Base-by-base conservation (phyloP, 2,329 filamentous ascomycete genomes). In the Cercospora sp. region DNA sequence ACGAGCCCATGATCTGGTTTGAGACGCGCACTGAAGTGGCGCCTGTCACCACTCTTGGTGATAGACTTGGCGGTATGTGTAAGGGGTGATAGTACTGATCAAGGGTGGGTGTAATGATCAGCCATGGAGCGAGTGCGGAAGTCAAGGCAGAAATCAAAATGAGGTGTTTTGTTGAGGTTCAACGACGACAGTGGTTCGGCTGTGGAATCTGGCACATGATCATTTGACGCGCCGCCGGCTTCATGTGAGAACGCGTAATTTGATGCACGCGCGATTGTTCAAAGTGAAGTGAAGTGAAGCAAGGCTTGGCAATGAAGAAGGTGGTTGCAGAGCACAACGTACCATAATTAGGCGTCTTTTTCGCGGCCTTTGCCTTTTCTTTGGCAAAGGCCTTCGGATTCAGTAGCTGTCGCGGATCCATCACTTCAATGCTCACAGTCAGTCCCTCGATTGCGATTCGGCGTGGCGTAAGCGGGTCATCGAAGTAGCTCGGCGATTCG, bases 311-410 rank as follows among this genome's bases (percentile, higher is more conserved):
- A 23, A 55, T n/a, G 53, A 48, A 23, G 28, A 16, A 23, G 18
- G 55, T n/a, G 57, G 57, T 51, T 63, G 16, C 30, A 31, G n/a
- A 18, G 31, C 28, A 36, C 26, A n/a, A 77, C 75, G 55, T 72
- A 78, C 76, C 75, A 70, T 75, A 70, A 42, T 74, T 74, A 26
- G 72, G 72, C 23, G 67, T 51, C 53, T 70, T 72, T 66, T 73
- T 75, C 20, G 60, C 64, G 70, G 59, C 75, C 63, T 76, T 74
- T n/a, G 69, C 74, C 59, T 78, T 74, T 60, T 73, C 70, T 69
- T 80, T 80, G 2, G 75, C 76, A 63, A 75, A 78, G 3, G 75
- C 78, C 66, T 78, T 80, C 6, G 79, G 79, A 66, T 81, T 78
- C 6, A 81, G 72, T 13, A 80, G 72, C 60, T 76, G 75, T 2